Evolutionary conservation across 2,329 filamentous ascomycete species (phyloP).

Genomic region (Juglanconis sp.): DNA sequence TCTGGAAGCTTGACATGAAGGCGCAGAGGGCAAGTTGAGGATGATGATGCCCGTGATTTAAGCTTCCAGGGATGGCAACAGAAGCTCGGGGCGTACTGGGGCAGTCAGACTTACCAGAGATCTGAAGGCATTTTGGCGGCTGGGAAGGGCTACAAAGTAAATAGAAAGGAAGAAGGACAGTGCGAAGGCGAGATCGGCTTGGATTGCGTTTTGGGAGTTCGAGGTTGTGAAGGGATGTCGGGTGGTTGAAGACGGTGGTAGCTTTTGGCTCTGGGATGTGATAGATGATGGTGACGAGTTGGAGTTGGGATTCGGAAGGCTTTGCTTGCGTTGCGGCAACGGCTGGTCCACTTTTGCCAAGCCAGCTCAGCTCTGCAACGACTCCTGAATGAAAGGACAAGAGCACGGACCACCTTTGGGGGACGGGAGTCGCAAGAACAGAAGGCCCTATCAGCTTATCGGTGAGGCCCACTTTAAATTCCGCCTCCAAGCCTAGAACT

Average conservation of each 20-base stretch:
- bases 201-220: slow-evolving; percentile 13
- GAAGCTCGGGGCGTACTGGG: slow-evolving; percentile 24
- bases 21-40: slow-evolving; percentile 5
- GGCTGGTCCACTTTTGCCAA: neutral
- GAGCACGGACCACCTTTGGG: slow-evolving; percentile 1
- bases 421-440: slow-evolving; percentile 4
- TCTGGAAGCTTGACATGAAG: slow-evolving; percentile 19
- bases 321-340: slow-evolving; percentile 36
- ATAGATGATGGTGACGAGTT: slow-evolving; percentile 17
- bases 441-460: slow-evolving; percentile 18
- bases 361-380: slow-evolving; percentile 4
- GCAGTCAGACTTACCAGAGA: slow-evolving; percentile 67
- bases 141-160: slow-evolving; percentile 22
- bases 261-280: slow-evolving; percentile 17
- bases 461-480: slow-evolving; percentile 8
- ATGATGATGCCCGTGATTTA: slow-evolving; percentile 27
- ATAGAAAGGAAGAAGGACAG: slow-evolving; percentile 10
- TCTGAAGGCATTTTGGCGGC: slow-evolving; percentile 69
- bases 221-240: slow-evolving; percentile 8
- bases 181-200: slow-evolving; percentile 11
- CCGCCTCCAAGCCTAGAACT: neutral
- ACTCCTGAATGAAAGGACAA: neutral
- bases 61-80: slow-evolving; percentile 19
- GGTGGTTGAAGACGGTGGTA: slow-evolving; percentile 9
- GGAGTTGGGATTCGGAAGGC: slow-evolving; percentile 29